These are phyloP conservation scores for Linderina pennispora DNA, from an alignment of 192 early-diverging fungal species.

Conservation along the genomic window DNA sequence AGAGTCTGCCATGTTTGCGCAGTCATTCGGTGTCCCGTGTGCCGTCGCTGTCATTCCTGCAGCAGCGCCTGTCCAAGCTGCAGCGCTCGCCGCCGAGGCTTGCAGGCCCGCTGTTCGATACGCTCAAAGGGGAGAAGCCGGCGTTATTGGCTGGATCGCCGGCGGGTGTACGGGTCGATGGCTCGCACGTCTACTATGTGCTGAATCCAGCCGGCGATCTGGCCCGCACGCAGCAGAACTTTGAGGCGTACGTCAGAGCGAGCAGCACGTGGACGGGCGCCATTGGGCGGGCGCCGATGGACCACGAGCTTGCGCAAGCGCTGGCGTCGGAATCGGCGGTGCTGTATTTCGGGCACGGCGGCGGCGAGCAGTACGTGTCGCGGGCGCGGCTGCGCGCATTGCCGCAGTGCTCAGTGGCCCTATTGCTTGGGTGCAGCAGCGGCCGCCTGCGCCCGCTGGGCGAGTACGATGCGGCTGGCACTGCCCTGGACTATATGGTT, in stretches of 20 bases:
- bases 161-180: slow-evolving; percentile 26
- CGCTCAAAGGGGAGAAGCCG: background rate
- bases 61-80: slow-evolving; percentile 49
- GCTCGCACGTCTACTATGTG: slow-evolving; percentile 63
- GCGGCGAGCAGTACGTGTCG: slow-evolving; percentile 76
- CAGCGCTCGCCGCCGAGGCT: background rate
- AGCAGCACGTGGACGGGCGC: slow-evolving; percentile 63
- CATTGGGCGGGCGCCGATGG: slow-evolving; percentile 59
- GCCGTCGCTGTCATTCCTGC: slow-evolving; percentile 68
- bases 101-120: background rate
- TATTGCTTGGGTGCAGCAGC: slow-evolving; percentile 95
- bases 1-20: slow-evolving; percentile 71
- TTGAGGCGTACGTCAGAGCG: slow-evolving; percentile 42
- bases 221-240: slow-evolving; percentile 70
- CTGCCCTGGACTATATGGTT: slow-evolving; percentile 76
- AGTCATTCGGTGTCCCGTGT: slow-evolving; percentile 69
- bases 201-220: slow-evolving; percentile 91
- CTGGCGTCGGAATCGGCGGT: slow-evolving; percentile 57
- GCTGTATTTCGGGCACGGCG: slow-evolving; percentile 93
- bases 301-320: slow-evolving; percentile 54
- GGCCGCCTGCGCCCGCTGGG: slow-evolving; percentile 67
- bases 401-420: slow-evolving; percentile 62
- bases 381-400: slow-evolving; percentile 61
- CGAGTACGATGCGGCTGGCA: slow-evolving; percentile 87
- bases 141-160: background rate